A percentile compares a stretch with the other conserved stretches of the same genome.
Evolutionary conservation across 805 yeast genomes (phyloP).

Genomic region (Hermanozyma aechmeae): DNA sequence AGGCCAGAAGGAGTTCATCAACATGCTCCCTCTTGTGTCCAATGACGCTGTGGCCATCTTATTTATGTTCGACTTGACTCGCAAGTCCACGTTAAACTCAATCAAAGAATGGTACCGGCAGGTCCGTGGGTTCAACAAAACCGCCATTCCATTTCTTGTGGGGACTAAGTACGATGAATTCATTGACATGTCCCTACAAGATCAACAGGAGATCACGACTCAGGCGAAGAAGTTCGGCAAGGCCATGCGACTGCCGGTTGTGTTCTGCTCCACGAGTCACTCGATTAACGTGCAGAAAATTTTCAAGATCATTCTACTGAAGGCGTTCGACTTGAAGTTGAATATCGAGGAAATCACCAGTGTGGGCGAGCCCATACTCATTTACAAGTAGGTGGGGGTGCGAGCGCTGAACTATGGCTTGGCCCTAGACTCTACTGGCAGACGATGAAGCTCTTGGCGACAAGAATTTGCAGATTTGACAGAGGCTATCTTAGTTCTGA

Average conservation of each 20-base stretch:
- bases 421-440: not conserved
- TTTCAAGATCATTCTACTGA: conserved; percentile 81
- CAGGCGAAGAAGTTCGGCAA: conserved; percentile 78
- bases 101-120: conserved; percentile 92
- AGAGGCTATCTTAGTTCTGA: not conserved
- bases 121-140: conserved; percentile 79
- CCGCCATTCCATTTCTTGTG: conserved; percentile 83
- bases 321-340: conserved; percentile 79
- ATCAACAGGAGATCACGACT: conserved; percentile 75
- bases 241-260: conserved; percentile 79
- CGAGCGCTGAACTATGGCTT: not conserved
- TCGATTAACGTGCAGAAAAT: conserved; percentile 91
- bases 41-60: conserved; percentile 87
- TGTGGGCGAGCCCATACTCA: conserved; percentile 85
- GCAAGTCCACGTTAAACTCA: conserved; percentile 78
- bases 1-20: conserved; percentile 89
- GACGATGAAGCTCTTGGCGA: too few relatives aligned
- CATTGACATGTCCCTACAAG: conserved; percentile 65
- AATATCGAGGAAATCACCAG: conserved; percentile 76
- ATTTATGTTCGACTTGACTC: conserved; percentile 80
- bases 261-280: conserved; percentile 86
- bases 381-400: conserved; percentile 37
- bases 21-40: conserved; percentile 89
- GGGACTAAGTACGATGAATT: conserved; percentile 93
- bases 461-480: not conserved